Evolutionary conservation across 1,284 basidiomycete genomes (phyloP).

Genomic region (Agroathelia rolfsii): DNA sequence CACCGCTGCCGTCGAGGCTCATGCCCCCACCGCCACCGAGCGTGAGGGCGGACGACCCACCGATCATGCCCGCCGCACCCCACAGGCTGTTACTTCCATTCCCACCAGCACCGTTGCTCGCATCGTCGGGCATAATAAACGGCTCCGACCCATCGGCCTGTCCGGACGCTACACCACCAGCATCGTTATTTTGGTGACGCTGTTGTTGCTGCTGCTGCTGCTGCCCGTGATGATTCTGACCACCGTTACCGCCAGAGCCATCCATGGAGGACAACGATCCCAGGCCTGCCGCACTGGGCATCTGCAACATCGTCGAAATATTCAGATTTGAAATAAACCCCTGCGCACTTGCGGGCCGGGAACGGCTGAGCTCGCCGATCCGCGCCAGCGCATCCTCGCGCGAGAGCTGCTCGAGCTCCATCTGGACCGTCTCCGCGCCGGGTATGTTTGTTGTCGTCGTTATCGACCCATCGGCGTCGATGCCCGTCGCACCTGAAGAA

Average conservation of each 20-base stretch:
- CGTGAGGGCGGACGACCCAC: not conserved
- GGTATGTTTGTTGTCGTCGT: not conserved
- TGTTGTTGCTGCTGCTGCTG: slow-evolving; percentile 16
- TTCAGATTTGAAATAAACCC: slow-evolving; percentile 7
- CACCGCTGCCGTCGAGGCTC: slow-evolving; percentile 26
- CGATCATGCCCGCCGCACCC: slow-evolving; percentile 15
- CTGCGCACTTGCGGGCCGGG: slow-evolving; percentile 26
- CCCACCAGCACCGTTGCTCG: slow-evolving; percentile 6
- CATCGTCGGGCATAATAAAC: slow-evolving; percentile 27
- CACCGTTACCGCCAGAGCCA: slow-evolving; percentile 13
- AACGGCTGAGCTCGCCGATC: slow-evolving; percentile 39
- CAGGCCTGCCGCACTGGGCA: no score
- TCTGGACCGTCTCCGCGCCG: slow-evolving; percentile 1
- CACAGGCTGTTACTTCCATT: slow-evolving; percentile 6
- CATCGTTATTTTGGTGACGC: slow-evolving; percentile 7
- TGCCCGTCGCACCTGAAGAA: no score
- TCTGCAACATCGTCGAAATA: slow-evolving; percentile 11
- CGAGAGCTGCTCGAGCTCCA: slow-evolving; percentile 4
- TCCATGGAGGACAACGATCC: no score
- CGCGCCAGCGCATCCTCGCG: slow-evolving; percentile 39
- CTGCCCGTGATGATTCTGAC: slow-evolving; percentile 12
- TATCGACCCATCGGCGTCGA: no score
- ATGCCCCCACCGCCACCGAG: slow-evolving; percentile 13
- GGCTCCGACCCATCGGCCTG: slow-evolving; percentile 22
- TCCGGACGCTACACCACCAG: slow-evolving; percentile 12